Evolutionary conservation across 352 stramenopile species (phyloP), one percentile per base, ranked within the genome.

Genomic region (Globisporangium iwayamae): DNA sequence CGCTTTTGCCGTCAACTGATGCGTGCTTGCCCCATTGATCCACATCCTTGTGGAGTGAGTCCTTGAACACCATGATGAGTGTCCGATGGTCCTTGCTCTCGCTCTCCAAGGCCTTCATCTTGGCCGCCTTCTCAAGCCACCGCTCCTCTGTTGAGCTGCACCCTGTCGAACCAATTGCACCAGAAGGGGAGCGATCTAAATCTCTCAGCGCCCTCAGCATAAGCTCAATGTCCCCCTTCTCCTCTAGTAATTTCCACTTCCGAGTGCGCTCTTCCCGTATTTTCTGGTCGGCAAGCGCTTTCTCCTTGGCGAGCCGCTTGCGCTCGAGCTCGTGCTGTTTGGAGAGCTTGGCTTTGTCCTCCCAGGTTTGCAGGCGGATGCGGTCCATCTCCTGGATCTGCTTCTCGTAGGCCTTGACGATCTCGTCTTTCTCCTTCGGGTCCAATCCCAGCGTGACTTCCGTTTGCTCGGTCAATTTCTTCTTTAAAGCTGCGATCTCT

Each of bases 331-430:
- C 87, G 55, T 96, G 87, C 45, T 96, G 85, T 51, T 94, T 92
- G 1, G 86, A 94, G 0, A 94, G 69, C 41, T 88, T 87, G 2
- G 87, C 78, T 43, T 96, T 96, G 66, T 93, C 83, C 65, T 96
- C 87, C 88, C 88, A 96, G 3, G 88, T 96, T 65, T 96, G 86
- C 38, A 93, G 52, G 13, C 84, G 79, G 10, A 96, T 74, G 1
- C 81, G 75, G 54, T 96, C 87, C 76, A 96, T 96, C 59, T 97
- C 90, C 63, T 95, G 83, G 52, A 96, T 96, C 58, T 96, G 87
- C 54, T 93, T 90, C 47, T 93, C 83, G 53, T 94, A 93, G 59
- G 85, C 87, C 47, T 81, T 89, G 4, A 95, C 81, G 38, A 95
- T 92, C n/a, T 95, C 83, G 20, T 93, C 84, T 62, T 95, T 95